Evolutionary conservation across 192 early-diverging fungal species (phyloP), one percentile per base, ranked within the genome.

Genomic region (Entomortierella beljakovae): DNA sequence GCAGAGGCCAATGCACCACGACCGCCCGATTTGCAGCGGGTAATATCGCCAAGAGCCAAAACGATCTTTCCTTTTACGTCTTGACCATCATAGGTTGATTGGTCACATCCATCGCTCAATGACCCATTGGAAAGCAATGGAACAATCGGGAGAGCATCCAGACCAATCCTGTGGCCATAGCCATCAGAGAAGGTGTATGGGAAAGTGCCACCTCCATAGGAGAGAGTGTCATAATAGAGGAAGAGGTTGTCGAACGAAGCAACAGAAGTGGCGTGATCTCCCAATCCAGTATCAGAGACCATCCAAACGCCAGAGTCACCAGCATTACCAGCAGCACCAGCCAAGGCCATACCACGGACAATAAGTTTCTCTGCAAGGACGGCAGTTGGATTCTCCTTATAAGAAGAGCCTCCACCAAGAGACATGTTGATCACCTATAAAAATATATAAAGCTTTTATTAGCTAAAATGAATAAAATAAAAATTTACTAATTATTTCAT

Each of bases 291-390:
- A n/a, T 88, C 85, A 10, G 81, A 82, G n/a, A 86, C 82, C 29
- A 83, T 86, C 67, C 85, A 88, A 33, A 87, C 71, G 32, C 89
- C 91, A 33, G 86, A 82, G 22, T 70, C 34, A 56, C 94, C 94
- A 33, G 88, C 86, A 83, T 97, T 97, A 23, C 95, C 95, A 32
- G 83, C 83, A 20, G 94, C 85, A 23, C 87, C 84, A 52, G 86
- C 83, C 18, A 95, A 82, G 31, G 92, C 68, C 35, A 88, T 80
- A 34, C 91, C 91, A 16, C 71, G 37, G 7, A 65, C 54, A 18
- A 82, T 75, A 2, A 92, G 37, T 2, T 79, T 82, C 42, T 86
- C 62, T 15, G 80, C 86, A 2, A 87, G 63, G 2, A 82, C 53
- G 0, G 89, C 62, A 7, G 79, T 62, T 1, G 89, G 89, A 48